Percentiles rank a stretch among this genome's conserved stretches.
Conservation (phyloP, 805 yeast species). For the Lachancea cidri region DNA sequence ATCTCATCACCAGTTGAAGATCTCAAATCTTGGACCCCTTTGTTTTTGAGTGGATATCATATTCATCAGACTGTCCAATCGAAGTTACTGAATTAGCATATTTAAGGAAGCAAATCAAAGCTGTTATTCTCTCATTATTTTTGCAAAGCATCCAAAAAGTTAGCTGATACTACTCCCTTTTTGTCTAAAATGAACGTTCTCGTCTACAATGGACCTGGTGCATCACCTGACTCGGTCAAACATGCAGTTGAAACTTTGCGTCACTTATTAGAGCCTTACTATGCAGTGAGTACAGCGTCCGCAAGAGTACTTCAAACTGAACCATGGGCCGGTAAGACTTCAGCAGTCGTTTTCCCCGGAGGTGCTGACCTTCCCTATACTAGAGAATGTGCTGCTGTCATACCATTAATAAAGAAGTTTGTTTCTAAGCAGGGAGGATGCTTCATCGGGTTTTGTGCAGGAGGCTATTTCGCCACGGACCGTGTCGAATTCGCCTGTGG, state of each 20-base stretch:
- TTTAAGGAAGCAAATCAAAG: too few relatives aligned
- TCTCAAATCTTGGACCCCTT: too few relatives aligned
- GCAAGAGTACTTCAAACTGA: constrained; percentile 61
- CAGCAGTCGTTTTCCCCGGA: constrained; percentile 85
- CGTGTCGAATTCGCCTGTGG: constrained; percentile 84
- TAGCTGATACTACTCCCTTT: too few relatives aligned
- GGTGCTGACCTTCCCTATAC: constrained; percentile 95
- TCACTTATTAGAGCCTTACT: constrained; percentile 72
- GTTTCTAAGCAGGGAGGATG: constrained; percentile 77
- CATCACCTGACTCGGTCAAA: constrained; percentile 80
- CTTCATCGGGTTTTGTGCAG: constrained; percentile 89
- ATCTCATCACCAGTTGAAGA: not conserved
- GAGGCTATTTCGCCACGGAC: constrained; percentile 78
- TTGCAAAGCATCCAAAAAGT: too few relatives aligned
- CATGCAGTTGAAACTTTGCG: constrained; percentile 78
- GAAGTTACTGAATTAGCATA: too few relatives aligned
- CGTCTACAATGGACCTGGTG: constrained; percentile 72
- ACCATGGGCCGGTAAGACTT: constrained; percentile 83
- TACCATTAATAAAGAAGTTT: constrained; percentile 53
- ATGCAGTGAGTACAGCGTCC: constrained; percentile 74
- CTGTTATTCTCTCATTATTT: too few relatives aligned
- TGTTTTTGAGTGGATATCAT: too few relatives aligned
- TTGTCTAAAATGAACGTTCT: constrained; percentile 58
- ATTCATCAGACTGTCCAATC: too few relatives aligned
- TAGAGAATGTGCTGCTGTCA: constrained; percentile 61